These are phyloP conservation scores for Ophiocordyceps camponoti-saundersi DNA, from an alignment of 2,329 filamentous ascomycete genomes.

Conservation along the genomic window DNA sequence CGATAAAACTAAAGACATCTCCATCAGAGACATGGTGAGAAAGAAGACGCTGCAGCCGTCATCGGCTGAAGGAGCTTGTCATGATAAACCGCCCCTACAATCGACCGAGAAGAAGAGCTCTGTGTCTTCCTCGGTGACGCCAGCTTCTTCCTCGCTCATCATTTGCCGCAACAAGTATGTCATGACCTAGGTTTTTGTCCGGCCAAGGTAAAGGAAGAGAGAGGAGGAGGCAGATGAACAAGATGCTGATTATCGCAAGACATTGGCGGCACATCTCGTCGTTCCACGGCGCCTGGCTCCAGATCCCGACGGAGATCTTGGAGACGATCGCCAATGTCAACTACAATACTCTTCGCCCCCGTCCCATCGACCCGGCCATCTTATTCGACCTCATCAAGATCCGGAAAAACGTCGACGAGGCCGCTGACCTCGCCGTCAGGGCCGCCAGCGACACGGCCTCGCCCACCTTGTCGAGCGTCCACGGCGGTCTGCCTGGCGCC, in stretches of 20 bases:
- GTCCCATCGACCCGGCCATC: slow-evolving; percentile 60
- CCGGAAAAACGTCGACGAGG: slow-evolving; percentile 62
- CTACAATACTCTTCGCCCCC: slow-evolving; percentile 59
- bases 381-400: slow-evolving; percentile 79
- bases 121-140: slow-evolving; percentile 1
- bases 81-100: background rate
- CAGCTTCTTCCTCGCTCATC: slow-evolving; percentile 7
- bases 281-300: slow-evolving; percentile 71
- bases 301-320: slow-evolving; percentile 62
- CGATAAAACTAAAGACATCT: too few species aligned
- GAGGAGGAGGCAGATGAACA: too few species aligned
- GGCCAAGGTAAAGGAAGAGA: too few species aligned
- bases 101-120: slow-evolving; percentile 1
- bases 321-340: slow-evolving; percentile 66
- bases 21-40: slow-evolving; percentile 25
- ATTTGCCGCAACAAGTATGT: slow-evolving; percentile 52
- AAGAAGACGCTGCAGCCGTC: slow-evolving; percentile 25
- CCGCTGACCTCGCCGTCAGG: slow-evolving; percentile 59
- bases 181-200: background rate
- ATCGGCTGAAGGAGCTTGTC: background rate
- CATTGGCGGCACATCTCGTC: slow-evolving; percentile 77
- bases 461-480: slow-evolving; percentile 39
- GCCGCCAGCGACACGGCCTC: slow-evolving; percentile 59
- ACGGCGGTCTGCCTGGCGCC: slow-evolving; percentile 18
- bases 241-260: slow-evolving; percentile 23